Percentiles rank a stretch among this genome's conserved stretches.
Conservation (phyloP, 2,329 filamentous ascomycete genomes). For the Diaporthe longicolla region DNA sequence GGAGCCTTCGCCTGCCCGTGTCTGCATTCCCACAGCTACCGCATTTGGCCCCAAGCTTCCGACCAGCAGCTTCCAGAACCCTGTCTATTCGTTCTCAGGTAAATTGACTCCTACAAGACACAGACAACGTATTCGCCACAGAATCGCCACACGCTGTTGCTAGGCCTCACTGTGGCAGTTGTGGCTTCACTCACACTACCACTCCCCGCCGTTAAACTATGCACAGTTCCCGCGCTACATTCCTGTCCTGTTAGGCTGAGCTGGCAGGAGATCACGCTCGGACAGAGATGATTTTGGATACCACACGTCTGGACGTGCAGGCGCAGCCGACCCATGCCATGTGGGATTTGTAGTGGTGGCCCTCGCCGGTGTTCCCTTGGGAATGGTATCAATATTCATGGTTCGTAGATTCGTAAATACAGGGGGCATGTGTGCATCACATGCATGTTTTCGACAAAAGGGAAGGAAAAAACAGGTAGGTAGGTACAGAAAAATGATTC, state of each 20-base stretch:
- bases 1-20: neutral
- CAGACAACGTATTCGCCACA: conserved; percentile 4
- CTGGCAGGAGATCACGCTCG: neutral
- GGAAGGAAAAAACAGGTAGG: neutral
- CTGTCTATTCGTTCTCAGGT: neutral
- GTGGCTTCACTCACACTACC: neutral
- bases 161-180: no score
- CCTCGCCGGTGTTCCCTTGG: neutral
- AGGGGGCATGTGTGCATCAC: conserved; percentile 32
- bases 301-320: neutral
- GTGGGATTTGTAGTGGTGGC: neutral
- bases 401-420: conserved; percentile 43
- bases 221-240: neutral
- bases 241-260: neutral
- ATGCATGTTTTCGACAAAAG: conserved; percentile 37
- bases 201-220: neutral
- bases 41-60: conserved; percentile 9
- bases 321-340: neutral
- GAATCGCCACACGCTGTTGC: neutral
- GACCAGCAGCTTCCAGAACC: neutral
- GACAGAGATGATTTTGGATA: neutral
- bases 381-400: conserved; percentile 42
- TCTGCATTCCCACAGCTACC: conserved; percentile 4
- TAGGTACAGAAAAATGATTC: conserved; percentile 39
- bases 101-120: neutral